phyloP scores from a whole-genome alignment of 106 monocot genomes.

The Vanilla planifolia region DNA sequence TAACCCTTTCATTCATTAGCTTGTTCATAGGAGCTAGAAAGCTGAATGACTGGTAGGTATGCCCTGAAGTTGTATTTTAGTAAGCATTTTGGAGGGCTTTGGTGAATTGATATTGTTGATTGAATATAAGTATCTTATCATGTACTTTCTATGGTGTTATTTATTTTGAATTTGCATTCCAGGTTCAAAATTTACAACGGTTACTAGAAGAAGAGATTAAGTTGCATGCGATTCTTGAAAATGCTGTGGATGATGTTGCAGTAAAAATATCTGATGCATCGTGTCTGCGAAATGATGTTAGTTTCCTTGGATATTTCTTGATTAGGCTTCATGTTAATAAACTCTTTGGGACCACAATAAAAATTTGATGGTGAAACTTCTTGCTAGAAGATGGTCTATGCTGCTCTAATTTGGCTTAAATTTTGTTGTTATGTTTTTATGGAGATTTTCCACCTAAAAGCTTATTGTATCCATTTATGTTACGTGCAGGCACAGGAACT shows the following conservation, averaged over 20 bases:
- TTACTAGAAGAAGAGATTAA: conserved; percentile 50
- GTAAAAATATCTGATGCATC: conserved; percentile 32
- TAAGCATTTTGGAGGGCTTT: too few relatives aligned
- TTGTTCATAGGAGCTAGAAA: too few relatives aligned
- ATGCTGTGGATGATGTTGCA: conserved; percentile 57
- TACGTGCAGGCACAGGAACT: conserved; percentile 55
- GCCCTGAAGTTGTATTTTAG: too few relatives aligned
- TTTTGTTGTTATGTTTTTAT: background rate
- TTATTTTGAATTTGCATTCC: conserved; percentile 15
- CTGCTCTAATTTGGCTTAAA: background rate
- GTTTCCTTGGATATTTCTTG: background rate
- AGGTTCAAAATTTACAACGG: conserved; percentile 55
- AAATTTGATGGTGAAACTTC: background rate
- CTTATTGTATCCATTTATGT: background rate
- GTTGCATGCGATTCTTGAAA: conserved; percentile 59
- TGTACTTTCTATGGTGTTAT: too few relatives aligned
- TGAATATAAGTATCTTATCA: too few relatives aligned
- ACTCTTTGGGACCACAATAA: background rate
- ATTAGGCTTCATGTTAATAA: background rate
- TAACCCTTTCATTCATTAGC: too few relatives aligned
- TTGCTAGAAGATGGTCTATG: background rate
- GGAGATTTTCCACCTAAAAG: background rate
- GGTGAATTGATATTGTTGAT: too few relatives aligned
- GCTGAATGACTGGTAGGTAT: too few relatives aligned
- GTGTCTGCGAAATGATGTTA: conserved; percentile 54